Evolutionary conservation across 2,329 filamentous ascomycete genomes (phyloP).

Genomic region (Apiospora hydei): DNA sequence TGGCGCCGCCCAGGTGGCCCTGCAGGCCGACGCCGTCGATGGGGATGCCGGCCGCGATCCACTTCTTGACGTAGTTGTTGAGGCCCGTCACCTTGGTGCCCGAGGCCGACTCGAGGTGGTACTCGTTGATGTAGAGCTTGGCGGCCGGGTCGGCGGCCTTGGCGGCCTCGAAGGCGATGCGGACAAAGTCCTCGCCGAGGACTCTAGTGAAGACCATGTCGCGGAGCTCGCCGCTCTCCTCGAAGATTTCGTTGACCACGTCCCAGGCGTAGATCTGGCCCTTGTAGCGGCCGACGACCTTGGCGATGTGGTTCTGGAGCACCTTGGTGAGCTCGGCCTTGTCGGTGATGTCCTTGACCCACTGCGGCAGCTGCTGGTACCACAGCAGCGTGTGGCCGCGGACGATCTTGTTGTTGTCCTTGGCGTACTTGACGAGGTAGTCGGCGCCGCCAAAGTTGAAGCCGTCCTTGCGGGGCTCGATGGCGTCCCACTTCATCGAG

Average conservation of each 20-base stretch:
- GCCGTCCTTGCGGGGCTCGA: slow-evolving; percentile 58
- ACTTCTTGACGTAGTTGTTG: slow-evolving; percentile 56
- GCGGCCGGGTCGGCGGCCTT: slow-evolving; percentile 68
- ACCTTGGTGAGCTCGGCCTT: slow-evolving; percentile 54
- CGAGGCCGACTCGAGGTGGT: slow-evolving; percentile 65
- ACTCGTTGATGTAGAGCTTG: slow-evolving; percentile 77
- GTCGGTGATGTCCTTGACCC: slow-evolving; percentile 44
- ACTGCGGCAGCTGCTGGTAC: slow-evolving; percentile 58
- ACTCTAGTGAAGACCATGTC: slow-evolving; percentile 68
- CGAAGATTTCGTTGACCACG: slow-evolving; percentile 68
- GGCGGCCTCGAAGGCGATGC: slow-evolving; percentile 73
- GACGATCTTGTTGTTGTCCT: slow-evolving; percentile 49
- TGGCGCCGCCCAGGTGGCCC: slow-evolving; percentile 49
- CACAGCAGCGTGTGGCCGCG: slow-evolving; percentile 62
- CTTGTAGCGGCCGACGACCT: slow-evolving; percentile 62
- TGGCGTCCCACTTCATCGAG: slow-evolving; percentile 63
- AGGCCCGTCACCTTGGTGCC: slow-evolving; percentile 63
- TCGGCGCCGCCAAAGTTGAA: slow-evolving; percentile 65
- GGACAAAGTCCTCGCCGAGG: slow-evolving; percentile 71
- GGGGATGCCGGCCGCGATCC: slow-evolving; percentile 58
- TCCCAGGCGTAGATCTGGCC: slow-evolving; percentile 69
- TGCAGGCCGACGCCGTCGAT: slow-evolving; percentile 66
- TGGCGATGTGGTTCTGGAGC: slow-evolving; percentile 64
- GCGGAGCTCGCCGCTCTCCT: slow-evolving; percentile 64
- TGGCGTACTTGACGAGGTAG: slow-evolving; percentile 49